Evolutionary conservation across 2,329 filamentous ascomycete species (phyloP), one percentile per base, ranked within the genome.

Genomic region (Aspergillus sp.): DNA sequence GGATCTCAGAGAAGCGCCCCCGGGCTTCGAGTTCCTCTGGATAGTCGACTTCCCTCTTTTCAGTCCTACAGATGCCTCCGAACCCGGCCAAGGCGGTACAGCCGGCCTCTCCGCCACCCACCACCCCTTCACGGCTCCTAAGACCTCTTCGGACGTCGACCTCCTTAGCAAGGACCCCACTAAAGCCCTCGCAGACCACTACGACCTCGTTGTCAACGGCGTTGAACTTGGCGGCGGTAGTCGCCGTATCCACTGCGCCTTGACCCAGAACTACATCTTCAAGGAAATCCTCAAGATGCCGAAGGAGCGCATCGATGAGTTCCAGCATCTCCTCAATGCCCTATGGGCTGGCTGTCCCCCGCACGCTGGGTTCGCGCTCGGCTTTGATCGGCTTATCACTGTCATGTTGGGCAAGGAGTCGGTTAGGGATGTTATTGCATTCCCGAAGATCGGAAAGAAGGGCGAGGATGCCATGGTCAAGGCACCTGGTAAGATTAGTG

Each of bases 191-290:
- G 96, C 90, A 3, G 94, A 96, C 69, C 93, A 97, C 73, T 99
- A 97, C 78, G 95, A 99, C 69, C 87, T 99, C 13, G 94, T 99
- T 0, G 86, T 98, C 68, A 99, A 99, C 73, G 95, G 95, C 4
- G 87, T 97, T 5, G 95, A 99, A 76, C 85, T 99, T 1, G 95
- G 95, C 25, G 95, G 95, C 10, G 96, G 95, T 36, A 96, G 91
- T 74, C 87, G 92, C 13, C 91, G 95, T 83, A 97, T 98, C 59
- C 95, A 99, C 77, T 84, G 90, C 47, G 89, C 91, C 0, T 82
- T 85, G 0, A 84, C 97, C 67, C 95, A 99, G 72, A 89, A 92
- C 66, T 91, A 91, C 66, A 83, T 99, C 62, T 88, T 99, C 81
- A 84, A 88, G 15, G 86, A 96, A 62, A 87, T 98, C 5, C 82